Conservation (phyloP, 2,329 filamentous ascomycete species). For the Ramularia endophylla region DNA sequence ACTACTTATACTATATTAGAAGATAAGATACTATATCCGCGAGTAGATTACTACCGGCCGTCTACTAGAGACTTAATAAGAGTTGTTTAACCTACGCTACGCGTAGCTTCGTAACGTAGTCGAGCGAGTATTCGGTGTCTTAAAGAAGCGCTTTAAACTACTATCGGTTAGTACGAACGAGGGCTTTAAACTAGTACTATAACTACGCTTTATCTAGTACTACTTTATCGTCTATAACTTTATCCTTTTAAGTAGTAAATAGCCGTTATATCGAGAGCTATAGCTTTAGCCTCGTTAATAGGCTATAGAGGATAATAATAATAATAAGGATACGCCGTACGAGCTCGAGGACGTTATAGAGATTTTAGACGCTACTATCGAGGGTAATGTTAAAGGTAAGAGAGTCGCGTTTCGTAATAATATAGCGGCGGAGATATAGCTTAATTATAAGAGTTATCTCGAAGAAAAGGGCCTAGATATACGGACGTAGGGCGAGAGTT, state of each 20-base stretch:
- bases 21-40: slow-evolving; percentile 1
- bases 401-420: neutral
- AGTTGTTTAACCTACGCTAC: too few relatives aligned
- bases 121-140: neutral
- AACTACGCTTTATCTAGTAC: neutral
- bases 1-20: neutral
- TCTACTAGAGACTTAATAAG: slow-evolving; percentile 1
- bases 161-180: neutral
- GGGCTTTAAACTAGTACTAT: neutral
- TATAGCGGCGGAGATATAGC: neutral
- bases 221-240: neutral
- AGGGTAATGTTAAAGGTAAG: neutral
- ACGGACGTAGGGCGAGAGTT: too few relatives aligned
- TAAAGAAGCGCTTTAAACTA: slow-evolving; percentile 1
- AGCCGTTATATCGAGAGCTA: neutral
- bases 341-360: neutral
- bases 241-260: neutral
- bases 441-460: neutral
- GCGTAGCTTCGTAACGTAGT: slow-evolving; percentile 2
- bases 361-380: neutral
- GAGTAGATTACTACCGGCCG: neutral
- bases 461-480: neutral
- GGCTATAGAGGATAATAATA: neutral
- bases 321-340: neutral
- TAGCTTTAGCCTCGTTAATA: neutral